Evolutionary conservation across 768 basidiomycete species (phyloP).

Genomic region (Cytidiella melzeri): DNA sequence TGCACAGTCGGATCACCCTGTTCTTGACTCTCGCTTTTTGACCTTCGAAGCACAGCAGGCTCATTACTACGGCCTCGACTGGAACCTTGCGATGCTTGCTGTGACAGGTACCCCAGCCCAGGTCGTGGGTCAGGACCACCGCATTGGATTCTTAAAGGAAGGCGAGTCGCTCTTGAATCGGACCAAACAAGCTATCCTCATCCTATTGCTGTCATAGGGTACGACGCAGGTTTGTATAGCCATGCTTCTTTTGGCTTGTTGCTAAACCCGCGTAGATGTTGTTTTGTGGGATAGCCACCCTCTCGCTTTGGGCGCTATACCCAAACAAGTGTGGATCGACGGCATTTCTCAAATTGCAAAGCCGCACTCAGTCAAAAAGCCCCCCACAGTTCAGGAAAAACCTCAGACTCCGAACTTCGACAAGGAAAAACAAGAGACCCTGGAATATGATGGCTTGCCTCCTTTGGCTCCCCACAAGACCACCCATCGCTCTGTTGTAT

Average conservation of each 20-base stretch:
- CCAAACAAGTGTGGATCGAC: constrained; percentile 79
- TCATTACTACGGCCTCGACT: constrained; percentile 65
- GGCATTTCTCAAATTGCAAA: constrained; percentile 64
- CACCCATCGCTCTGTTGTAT: constrained; percentile 37
- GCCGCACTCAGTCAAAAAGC: constrained; percentile 48
- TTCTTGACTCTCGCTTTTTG: constrained; percentile 48
- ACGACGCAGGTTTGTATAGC: constrained; percentile 55
- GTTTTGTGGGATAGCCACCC: constrained; percentile 79
- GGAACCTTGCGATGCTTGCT: constrained; percentile 57
- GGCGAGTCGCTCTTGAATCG: constrained; percentile 31
- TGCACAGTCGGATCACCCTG: constrained; percentile 50
- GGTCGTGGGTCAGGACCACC: constrained; percentile 67
- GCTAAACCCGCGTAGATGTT: constrained; percentile 41
- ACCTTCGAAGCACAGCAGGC: constrained; percentile 59
- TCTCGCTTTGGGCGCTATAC: constrained; percentile 69
- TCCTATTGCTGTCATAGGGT: constrained; percentile 33
- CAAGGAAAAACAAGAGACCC: constrained; percentile 45
- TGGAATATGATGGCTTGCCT: constrained; percentile 60
- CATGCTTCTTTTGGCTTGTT: background rate
- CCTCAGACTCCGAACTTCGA: constrained; percentile 57
- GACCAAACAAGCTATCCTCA: background rate
- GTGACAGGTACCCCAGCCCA: constrained; percentile 70
- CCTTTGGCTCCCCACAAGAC: constrained; percentile 43
- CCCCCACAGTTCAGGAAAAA: constrained; percentile 41
- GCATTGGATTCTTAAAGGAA: constrained; percentile 61